Evolutionary conservation across 257 asterid species (phyloP).

Genomic region (Solanum rostratum): DNA sequence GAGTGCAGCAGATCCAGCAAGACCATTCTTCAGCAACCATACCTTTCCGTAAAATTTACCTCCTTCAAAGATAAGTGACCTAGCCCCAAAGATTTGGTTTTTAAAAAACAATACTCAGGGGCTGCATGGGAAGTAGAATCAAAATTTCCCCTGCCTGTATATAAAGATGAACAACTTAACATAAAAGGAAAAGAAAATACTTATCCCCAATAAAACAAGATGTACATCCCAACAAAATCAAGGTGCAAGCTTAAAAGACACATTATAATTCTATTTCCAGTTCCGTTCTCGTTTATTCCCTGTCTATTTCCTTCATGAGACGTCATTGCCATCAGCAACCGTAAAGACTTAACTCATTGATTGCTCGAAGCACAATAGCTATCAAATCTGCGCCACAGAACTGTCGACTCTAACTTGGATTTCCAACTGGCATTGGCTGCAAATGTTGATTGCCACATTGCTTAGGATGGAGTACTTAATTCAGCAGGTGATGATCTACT

Average conservation of each 20-base stretch:
- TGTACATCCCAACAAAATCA: constrained; percentile 9
- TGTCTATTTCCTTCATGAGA: constrained; percentile 6
- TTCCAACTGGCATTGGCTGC: not conserved
- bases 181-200: not conserved
- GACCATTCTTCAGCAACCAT: not conserved
- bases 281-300: constrained; percentile 8
- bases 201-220: constrained; percentile 10
- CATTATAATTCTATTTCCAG: not conserved
- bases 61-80: not conserved
- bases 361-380: not conserved
- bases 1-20: not conserved
- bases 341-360: constrained; percentile 9
- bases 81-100: not conserved
- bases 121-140: constrained; percentile 3
- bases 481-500: constrained; percentile 22
- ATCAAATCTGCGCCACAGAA: not conserved
- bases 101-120: not conserved
- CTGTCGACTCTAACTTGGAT: not conserved
- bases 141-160: constrained; percentile 7
- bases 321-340: not conserved
- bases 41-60: not conserved
- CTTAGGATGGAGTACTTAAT: constrained; percentile 11
- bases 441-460: not conserved
- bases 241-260: constrained; percentile 5
- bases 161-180: not conserved